These are phyloP conservation scores for Taxawa tesnikishii DNA, from an alignment of 2,329 filamentous ascomycete genomes.

Conservation along the genomic window DNA sequence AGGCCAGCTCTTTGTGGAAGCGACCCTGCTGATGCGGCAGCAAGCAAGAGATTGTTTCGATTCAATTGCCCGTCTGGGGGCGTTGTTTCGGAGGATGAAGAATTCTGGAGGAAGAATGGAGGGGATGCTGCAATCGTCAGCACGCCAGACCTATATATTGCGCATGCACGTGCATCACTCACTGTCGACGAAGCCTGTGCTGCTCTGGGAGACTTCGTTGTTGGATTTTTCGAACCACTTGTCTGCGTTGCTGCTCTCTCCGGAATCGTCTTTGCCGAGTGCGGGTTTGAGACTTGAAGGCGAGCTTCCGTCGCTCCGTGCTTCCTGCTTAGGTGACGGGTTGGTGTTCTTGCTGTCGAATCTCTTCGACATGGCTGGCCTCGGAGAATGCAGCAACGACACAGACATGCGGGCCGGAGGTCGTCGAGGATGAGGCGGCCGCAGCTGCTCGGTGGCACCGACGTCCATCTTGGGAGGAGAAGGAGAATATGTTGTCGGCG, in stretches of 20 bases:
- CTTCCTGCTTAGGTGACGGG: constrained; percentile 7
- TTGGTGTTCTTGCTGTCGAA: constrained; percentile 7
- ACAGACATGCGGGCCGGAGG: constrained; percentile 32
- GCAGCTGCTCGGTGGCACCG: neutral
- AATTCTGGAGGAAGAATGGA: constrained; percentile 32
- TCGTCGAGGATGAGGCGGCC: constrained; percentile 24
- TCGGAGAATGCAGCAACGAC: constrained; percentile 29
- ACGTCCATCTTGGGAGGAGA: too few species aligned
- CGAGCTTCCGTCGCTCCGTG: constrained; percentile 18
- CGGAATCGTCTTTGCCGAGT: constrained; percentile 29
- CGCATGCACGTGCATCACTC: constrained; percentile 8
- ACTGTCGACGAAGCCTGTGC: constrained; percentile 28
- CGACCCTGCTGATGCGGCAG: neutral
- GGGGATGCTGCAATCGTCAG: constrained; percentile 10
- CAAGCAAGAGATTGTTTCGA: neutral
- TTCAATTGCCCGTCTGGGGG: constrained; percentile 7
- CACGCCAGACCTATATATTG: neutral
- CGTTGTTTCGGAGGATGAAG: constrained; percentile 17
- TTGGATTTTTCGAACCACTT: constrained; percentile 41
- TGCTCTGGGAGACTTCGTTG: constrained; percentile 29
- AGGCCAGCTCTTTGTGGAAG: constrained; percentile 13
- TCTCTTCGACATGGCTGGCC: constrained; percentile 4
- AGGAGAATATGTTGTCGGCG: too few species aligned
- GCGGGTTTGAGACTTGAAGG: constrained; percentile 27
- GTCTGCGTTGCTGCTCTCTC: constrained; percentile 39